Evolutionary conservation across 2,329 filamentous ascomycete genomes (phyloP), one percentile per base, ranked within the genome.

Genomic region (Onygenales sp.): DNA sequence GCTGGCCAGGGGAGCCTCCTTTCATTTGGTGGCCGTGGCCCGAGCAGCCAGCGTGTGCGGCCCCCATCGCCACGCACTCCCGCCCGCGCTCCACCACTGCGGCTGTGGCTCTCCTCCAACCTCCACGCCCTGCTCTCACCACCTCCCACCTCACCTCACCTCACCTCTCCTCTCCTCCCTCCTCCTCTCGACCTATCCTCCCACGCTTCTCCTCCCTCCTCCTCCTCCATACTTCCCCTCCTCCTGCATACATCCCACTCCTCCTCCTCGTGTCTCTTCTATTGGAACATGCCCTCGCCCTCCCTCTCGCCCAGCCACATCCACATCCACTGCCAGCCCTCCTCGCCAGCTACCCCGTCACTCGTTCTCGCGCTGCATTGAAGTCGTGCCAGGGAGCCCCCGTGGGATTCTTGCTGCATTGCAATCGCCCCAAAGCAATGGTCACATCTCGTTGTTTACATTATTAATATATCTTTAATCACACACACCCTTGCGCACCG

Each of bases 91-190:
- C 21, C 9, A 39, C 36, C 13, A 39, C 59, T 57, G 61, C 58
- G 52, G 59, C 58, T 61, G 62, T 58, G 56, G 60, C 62, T 59
- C 58, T 57, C 55, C 56, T 65, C 62, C 62, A 10, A n/a, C 36
- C 13, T 9, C 36, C 13, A 27, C 21, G 21, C 4, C 9, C 36
- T 39, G 21, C 42, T 47, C 52, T 49, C 44, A 14, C 33, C 37
- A 42, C 40, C 45, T 53, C 34, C 8, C 34, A 8, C 13, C 13
- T 39, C 36, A 39, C 34, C 27, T 42, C 51, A 42, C 46, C n/a
- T 49, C 17, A 17, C 14, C 42, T 33, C 39, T 49, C 27, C 44
- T 42, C 55, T 58, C 49, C 51, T 53, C 53, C 50, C 53, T n/a
- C 51, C 54, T 44, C 34, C 47, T 42, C 42, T 51, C 52, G 37